Evolutionary conservation across 2,329 filamentous ascomycete species (phyloP).

Genomic region (Ophiobolus disseminans): DNA sequence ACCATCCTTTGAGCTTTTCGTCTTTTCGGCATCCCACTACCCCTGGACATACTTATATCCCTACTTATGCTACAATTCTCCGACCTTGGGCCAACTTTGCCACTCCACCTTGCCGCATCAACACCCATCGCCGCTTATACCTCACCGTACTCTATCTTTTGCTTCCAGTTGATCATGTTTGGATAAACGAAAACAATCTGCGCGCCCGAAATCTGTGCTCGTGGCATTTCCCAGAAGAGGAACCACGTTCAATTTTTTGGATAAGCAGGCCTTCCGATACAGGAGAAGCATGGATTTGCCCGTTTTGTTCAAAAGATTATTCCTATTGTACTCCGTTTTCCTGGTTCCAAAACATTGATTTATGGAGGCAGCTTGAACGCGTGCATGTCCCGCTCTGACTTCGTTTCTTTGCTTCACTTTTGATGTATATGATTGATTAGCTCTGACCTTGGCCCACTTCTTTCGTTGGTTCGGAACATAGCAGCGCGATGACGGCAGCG

Average conservation of each 20-base stretch:
- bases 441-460: not conserved
- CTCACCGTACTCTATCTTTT: not conserved
- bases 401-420: not conserved
- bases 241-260: no score
- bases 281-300: no score
- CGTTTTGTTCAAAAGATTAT: no score
- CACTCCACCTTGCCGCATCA: not conserved
- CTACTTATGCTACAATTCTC: not conserved
- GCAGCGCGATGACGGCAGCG: no score
- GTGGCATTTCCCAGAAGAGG: not conserved
- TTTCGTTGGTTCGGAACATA: not conserved
- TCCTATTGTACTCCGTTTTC: no score
- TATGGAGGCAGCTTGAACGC: not conserved
- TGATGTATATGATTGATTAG: not conserved
- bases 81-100: not conserved
- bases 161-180: not conserved
- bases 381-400: not conserved
- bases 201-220: not conserved
- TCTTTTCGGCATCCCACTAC: not conserved
- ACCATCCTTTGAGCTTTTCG: constrained; percentile 36
- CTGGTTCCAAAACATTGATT: not conserved
- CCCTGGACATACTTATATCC: constrained; percentile 12
- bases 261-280: no score
- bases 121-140: not conserved
- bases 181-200: not conserved